Evolutionary conservation across 805 yeast genomes (phyloP).

Genomic region (Jamesozyma spencerorum): DNA sequence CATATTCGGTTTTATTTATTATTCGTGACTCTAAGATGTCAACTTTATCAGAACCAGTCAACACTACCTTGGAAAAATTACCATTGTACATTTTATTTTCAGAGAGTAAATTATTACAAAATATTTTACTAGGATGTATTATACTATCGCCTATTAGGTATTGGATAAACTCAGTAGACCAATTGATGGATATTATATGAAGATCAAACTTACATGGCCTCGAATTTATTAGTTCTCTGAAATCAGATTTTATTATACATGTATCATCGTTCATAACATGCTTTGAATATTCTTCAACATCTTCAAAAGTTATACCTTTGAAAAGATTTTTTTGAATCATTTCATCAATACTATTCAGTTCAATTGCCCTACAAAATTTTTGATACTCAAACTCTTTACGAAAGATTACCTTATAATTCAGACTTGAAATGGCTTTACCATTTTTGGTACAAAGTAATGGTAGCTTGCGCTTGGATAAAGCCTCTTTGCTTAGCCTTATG

Average conservation of each 20-base stretch:
- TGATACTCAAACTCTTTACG: conserved; percentile 16
- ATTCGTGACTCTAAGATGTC: conserved; percentile 7
- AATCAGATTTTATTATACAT: conserved; percentile 11
- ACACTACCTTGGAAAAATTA: conserved; percentile 14
- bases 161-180: conserved; percentile 25
- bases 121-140: conserved; percentile 9
- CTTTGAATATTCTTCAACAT: conserved; percentile 10
- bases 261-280: neutral
- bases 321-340: conserved; percentile 14
- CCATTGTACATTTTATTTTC: conserved; percentile 16
- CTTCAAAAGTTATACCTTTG: conserved; percentile 10
- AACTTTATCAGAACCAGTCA: conserved; percentile 26
- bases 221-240: conserved; percentile 7
- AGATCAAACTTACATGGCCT: conserved; percentile 6
- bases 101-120: conserved; percentile 19
- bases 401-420: conserved; percentile 11
- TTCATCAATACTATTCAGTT: conserved; percentile 20
- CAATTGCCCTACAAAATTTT: conserved; percentile 11
- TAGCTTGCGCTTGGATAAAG: neutral
- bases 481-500: neutral
- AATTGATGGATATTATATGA: conserved; percentile 24
- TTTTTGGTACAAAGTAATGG: neutral
- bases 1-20: conserved; percentile 1
- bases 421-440: neutral
- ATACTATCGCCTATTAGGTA: conserved; percentile 7